Base-by-base conservation (phyloP, 805 yeast genomes). In the Barnettozyma wickerhamii region DNA sequence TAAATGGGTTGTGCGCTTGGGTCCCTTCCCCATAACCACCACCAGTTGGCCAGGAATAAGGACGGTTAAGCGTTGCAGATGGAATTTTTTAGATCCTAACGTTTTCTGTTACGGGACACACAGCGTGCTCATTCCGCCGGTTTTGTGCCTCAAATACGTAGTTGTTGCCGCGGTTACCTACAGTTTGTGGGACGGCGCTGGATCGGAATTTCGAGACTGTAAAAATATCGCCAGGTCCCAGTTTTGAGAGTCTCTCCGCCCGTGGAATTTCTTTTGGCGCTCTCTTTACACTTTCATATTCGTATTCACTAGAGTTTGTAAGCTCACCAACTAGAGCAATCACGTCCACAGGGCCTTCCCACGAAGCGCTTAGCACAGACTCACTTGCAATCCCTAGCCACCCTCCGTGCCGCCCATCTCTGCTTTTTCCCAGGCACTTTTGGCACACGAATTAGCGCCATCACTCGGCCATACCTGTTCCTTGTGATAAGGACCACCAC, bases 221-320 rank as follows among this genome's bases (percentile, higher is more conserved):
- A 27, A 14, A 30, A 17, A 30, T n/a, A 6, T 19, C 20, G 10
- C 6, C 20, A 13, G 31, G 10, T 13, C 15, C 7, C 9, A 29
- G 7, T 31, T 18, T 28, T 12, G 14, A 28, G 35, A 12, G 14
- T 14, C n/a, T 28, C 38, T 35, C 38, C 38, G 18, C 24, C 30
- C 27, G 17, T 6, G 20, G 30, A 35, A 27, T 35, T 35, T 35
- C 37, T 35, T 35, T 35, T 35, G 7, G 14, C 14, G 14, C 18
- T 13, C 14, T 28, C 18, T 13, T 9, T 28, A 28, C 30, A n/a
- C 18, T 28, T 13, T 28, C 13, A 24, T 10, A 24, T 13, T 24
- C 10, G 28, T 24, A 13, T 24, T 24, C 13, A 24, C 10, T 13
- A 24, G 12, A 10, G 28, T 24, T 24, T 10, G 10, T 10, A 13